phyloP scores from a whole-genome alignment of 75 land plant genomes.

The Chamaecyparis obtusa region DNA sequence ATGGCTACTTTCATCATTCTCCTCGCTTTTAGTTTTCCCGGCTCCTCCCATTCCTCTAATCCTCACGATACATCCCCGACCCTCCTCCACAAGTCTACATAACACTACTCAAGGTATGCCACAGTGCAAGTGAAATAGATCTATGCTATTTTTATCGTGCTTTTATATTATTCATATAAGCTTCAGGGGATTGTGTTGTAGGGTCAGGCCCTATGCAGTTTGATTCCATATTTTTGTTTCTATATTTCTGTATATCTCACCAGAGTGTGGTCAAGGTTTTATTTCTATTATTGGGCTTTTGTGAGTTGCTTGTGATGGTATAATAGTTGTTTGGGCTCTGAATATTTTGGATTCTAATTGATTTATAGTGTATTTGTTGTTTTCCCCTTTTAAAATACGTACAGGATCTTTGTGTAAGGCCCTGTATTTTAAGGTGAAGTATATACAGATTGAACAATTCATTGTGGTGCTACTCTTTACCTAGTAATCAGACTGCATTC shows the following conservation, averaged over 20 bases:
- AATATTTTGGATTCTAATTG: not conserved
- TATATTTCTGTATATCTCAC: not conserved
- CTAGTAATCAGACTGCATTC: not conserved
- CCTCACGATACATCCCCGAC: not conserved
- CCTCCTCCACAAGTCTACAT: not conserved
- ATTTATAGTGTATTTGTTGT: not conserved
- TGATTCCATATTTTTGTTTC: not conserved
- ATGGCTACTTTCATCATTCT: not conserved
- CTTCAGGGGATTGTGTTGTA: not conserved
- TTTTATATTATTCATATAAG: not conserved
- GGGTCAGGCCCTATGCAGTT: not conserved
- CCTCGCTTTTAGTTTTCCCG: not conserved
- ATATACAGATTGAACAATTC: no score
- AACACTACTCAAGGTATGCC: not conserved
- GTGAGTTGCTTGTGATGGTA: not conserved
- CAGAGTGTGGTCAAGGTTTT: not conserved
- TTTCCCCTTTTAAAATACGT: no score
- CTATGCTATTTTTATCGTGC: not conserved
- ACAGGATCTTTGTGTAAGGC: not conserved
- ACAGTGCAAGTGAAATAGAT: not conserved
- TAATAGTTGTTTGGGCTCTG: not conserved
- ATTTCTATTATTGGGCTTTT: not conserved
- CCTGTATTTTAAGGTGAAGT: not conserved
- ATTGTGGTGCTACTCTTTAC: not conserved
- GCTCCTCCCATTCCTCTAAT: slow-evolving; percentile 6